phyloP scores from a whole-genome alignment of 306 rosid genomes.

The Acacia crassicarpa region DNA sequence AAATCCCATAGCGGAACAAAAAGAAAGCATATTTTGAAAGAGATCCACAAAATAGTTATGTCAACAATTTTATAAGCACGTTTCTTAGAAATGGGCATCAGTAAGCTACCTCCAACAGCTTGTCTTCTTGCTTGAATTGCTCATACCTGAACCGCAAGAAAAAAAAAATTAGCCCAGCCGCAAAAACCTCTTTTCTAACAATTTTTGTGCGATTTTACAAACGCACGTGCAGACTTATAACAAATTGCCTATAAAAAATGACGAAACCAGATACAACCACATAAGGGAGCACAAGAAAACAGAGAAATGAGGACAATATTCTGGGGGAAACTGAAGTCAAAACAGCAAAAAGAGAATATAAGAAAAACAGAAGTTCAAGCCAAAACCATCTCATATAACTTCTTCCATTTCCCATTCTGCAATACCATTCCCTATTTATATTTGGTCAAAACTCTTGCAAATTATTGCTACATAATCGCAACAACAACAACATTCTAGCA shows the following conservation, averaged over 20 bases:
- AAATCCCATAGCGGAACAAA: not conserved
- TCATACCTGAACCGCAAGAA: conserved; percentile 53
- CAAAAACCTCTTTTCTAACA: not conserved
- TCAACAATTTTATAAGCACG: not conserved
- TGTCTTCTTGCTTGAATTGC: conserved; percentile 79
- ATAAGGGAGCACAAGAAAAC: not conserved
- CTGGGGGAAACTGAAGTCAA: not conserved
- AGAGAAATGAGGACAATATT: not conserved
- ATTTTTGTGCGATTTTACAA: not conserved
- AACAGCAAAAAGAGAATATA: not conserved
- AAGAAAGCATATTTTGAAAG: not conserved
- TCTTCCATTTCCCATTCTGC: not conserved
- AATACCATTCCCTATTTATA: not conserved
- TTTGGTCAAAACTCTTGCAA: not conserved
- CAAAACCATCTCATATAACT: not conserved
- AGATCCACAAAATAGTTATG: not conserved
- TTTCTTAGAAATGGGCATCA: not conserved
- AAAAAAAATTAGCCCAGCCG: not conserved
- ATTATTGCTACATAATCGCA: not conserved
- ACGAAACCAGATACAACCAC: not conserved
- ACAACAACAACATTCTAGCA: not conserved
- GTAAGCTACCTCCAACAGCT: conserved; percentile 73
- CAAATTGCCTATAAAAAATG: not conserved
- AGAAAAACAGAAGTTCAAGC: not conserved
- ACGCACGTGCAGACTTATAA: not conserved